Evolutionary conservation across 306 rosid genomes (phyloP).

Genomic region (Sechiopsis laciniata): DNA sequence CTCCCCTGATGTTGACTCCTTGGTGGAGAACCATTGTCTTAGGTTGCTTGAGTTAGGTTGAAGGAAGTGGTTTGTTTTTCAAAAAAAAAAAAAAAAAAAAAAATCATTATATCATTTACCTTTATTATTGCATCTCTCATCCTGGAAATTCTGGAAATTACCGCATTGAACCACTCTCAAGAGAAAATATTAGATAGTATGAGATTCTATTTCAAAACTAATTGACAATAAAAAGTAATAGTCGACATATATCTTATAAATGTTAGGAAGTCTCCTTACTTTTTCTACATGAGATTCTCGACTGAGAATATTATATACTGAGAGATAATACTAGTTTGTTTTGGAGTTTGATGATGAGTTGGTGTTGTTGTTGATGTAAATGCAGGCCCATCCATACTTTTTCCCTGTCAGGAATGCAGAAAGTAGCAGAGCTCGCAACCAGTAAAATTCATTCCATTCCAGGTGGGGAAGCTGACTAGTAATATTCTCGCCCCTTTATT

Average conservation of each 20-base stretch:
- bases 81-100: too few relatives aligned
- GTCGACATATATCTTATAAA: too few relatives aligned
- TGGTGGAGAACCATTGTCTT: too few relatives aligned
- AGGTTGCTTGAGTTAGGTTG: too few relatives aligned
- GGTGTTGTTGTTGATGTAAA: conserved; percentile 26
- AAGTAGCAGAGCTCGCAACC: conserved; percentile 51
- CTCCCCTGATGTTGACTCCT: too few relatives aligned
- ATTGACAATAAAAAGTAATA: too few relatives aligned
- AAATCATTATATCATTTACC: too few relatives aligned
- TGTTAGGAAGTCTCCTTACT: too few relatives aligned
- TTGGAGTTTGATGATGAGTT: neutral
- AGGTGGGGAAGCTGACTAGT: conserved; percentile 17
- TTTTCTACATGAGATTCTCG: too few relatives aligned
- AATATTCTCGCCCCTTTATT: conserved; percentile 4
- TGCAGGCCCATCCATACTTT: conserved; percentile 49
- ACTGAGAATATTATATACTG: neutral
- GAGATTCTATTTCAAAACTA: too few relatives aligned
- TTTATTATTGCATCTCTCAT: neutral
- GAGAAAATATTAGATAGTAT: neutral
- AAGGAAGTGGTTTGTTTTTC: too few relatives aligned
- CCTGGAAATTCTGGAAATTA: too few relatives aligned
- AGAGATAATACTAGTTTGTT: neutral
- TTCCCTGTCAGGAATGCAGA: conserved; percentile 41
- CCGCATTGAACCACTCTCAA: neutral
- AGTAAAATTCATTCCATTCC: conserved; percentile 35